Base-by-base conservation (phyloP, 768 basidiomycete species). In the Epithele typhae region DNA sequence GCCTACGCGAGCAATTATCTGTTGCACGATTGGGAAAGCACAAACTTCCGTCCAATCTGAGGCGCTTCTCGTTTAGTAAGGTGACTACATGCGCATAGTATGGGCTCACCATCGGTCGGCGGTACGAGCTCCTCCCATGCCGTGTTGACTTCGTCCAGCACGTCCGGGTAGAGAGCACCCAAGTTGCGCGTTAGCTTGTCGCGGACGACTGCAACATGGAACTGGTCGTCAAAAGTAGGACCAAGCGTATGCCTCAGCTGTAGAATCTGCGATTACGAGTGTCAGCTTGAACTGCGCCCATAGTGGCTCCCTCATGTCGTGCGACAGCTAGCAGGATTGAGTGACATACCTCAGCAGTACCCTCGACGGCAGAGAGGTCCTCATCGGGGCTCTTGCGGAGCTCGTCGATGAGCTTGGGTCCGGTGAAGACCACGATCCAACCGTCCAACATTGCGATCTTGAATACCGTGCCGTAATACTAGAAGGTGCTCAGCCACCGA, bases 391-490 rank as follows among this genome's bases (percentile, higher is more conserved):
- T 70, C 47, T 61, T 70, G 30, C 76, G 70, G 12, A 83, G 59
- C 44, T 82, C 80, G 14, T 81, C 74, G n/a, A 79, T 63, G 30
- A 72, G 62, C 23, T 71, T 52, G 0, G 65, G 62, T 2, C 75
- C 71, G 22, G 66, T 67, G 23, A 74, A 59, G 12, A 81, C 59
- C 25, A 76, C 65, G 18, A 71, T 56, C 78, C 78, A 80, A 45
- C 68, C 62, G 37, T 72, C 63, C 37, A 74, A 58, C 42, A 64
- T 64, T 0, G 77, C 61, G 6, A 79, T 57, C 57, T 72, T 74
- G 62, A 77, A 80, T 5, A 57, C 25, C 11, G 54, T 43, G 1
- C 44, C 46, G 36, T 56, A 46, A 50, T 59, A 51, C 53, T 54
- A 2, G 10, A 5, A 25, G 4, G 23, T 30, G 27, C 27, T 30